Base-by-base conservation (phyloP, 2,329 filamentous ascomycete species). In the Microdochium trichocladiopsis region DNA sequence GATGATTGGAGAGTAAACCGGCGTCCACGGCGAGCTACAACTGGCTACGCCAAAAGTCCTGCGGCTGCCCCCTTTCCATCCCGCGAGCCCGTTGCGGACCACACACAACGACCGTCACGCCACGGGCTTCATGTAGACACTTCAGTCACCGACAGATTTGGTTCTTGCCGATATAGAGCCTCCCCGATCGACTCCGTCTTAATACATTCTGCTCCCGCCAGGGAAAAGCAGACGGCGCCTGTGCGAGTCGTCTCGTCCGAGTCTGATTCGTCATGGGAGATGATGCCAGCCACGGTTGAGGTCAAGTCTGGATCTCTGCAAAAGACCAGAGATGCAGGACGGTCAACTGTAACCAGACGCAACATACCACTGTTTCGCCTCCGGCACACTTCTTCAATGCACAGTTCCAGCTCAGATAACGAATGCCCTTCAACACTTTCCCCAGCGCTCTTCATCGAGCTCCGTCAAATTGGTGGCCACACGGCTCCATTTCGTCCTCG, bases 181-280 rank as follows among this genome's bases (percentile, higher is more conserved):
- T 23, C 41, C 11, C 14, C 5, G n/a, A 5, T 21, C 21, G n/a
- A 12, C 5, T 18, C 41, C 21, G 18, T 18, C 6, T 10, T 11
- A 18, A 22, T 45, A 45, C 41, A 45, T 6, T 45, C 41, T 6
- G 41, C 41, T 18, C 41, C 41, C 5, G 41, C 12, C 16, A 8
- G 21, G 41, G 6, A 9, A 22, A 5, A 22, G 11, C 16, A 45
- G 12, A 22, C 6, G 4, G n/a, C 16, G 5, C 5, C 14, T 21
- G 3, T 12, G 18, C 21, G 41, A 23, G 41, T 21, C 6, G 41
- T 23, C 3, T 53, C 50, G 50, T 56, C 57, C 48, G 52, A 50
- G 55, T 57, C 57, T 53, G 50, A 54, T 52, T 57, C 51, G 18
- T 45, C 41, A 4, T 45, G 41, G 41, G 21, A 45, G 21, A 8